Conservation (phyloP, 768 basidiomycete genomes). For the Lactarius trivialis region DNA sequence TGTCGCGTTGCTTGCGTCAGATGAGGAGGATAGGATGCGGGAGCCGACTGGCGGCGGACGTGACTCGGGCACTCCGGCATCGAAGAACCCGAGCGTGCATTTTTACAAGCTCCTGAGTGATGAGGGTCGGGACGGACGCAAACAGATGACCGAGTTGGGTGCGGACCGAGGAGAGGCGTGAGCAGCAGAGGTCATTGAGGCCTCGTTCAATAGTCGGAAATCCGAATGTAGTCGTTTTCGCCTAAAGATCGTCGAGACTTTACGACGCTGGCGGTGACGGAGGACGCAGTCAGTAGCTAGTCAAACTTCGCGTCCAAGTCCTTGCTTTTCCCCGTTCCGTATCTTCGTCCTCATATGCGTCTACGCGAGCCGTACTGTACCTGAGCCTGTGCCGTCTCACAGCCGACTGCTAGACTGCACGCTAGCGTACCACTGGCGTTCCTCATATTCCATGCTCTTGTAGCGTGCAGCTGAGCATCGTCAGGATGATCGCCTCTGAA, state of each 20-base stretch:
- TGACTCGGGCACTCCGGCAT: not conserved
- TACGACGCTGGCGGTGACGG: too few species aligned
- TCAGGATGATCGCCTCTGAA: not conserved
- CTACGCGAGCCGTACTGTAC: too few species aligned
- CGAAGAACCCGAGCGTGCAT: not conserved
- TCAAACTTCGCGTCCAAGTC: not conserved
- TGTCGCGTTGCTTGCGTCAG: not conserved
- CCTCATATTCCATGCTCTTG: not conserved
- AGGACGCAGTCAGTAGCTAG: not conserved
- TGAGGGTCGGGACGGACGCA: too few species aligned
- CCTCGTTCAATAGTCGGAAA: not conserved
- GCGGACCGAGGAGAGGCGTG: too few species aligned
- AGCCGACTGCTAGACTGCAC: not conserved
- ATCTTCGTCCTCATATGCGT: too few species aligned
- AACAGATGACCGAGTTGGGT: too few species aligned
- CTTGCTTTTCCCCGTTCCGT: too few species aligned
- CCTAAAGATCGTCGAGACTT: too few species aligned
- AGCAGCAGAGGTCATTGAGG: too few species aligned
- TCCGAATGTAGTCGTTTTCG: not conserved
- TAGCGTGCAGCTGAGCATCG: not conserved
- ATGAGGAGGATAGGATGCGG: not conserved
- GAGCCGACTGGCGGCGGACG: not conserved
- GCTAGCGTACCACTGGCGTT: not conserved
- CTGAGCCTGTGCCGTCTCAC: not conserved
- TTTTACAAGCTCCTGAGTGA: too few species aligned